Base-by-base conservation (phyloP, 2,329 filamentous ascomycete species). In the Cladosporium sp. region DNA sequence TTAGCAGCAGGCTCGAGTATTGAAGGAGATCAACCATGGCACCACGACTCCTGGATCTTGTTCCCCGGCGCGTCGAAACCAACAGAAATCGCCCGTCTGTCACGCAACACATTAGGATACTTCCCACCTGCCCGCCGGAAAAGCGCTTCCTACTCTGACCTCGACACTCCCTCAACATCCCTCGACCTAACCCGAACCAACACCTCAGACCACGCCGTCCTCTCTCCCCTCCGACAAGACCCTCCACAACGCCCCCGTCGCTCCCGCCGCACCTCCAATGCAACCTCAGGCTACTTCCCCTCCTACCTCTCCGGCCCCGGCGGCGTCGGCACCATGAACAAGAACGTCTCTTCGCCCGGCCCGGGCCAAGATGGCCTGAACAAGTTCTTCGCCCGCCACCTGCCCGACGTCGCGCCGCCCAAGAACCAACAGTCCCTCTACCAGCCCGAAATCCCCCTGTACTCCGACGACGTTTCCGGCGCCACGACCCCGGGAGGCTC, bases 91-190 rank as follows among this genome's bases (percentile, higher is more conserved):
- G 92, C 89, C 18, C 88, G 95, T 33, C 87, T 98, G 66, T 88
- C 92, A 26, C 88, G 91, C 65, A 88, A 89, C 78, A 86, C 90
- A 2, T 84, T 97, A 53, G 94, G 93, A 28, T 98, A 94, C 79
- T 98, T 98, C 74, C 94, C 94, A 3, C 93, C 93, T 8, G 87
- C 93, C 23, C 85, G 93, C 75, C 92, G 93, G 87, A 95, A 95
- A 88, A 95, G 91, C 68, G 84, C 85, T 62, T 90, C 91, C 2
- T 81, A 80, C 67, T 78, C 80, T 14, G 84, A 87, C 16, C 70
- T 88, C 61, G 87, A 88, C 21, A 92, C 89, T 2, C 90, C 91
- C 8, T 85, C 86, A 23, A 83, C 85, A 53, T 91, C 89, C 44
- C 78, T 89, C 46, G 89, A 91, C 65, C 72, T 88, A 10, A 81